phyloP scores from a whole-genome alignment of 2,329 filamentous ascomycete species.

The Aspergillus sp. region DNA sequence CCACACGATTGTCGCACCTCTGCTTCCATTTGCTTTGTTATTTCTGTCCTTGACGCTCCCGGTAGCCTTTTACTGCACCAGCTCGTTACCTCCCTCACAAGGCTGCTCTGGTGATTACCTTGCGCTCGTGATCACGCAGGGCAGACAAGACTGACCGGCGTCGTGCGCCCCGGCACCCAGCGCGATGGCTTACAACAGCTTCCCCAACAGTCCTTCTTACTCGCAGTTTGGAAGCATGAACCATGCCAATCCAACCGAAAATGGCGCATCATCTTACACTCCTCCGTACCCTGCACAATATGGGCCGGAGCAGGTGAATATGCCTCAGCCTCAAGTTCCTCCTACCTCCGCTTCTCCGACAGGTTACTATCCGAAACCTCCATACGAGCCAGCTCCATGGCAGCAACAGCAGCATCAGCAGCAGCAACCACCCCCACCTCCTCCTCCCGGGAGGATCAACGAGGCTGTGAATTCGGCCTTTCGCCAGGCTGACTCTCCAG shows the following conservation, averaged over 20 bases:
- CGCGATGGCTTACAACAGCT: slow-evolving; percentile 48
- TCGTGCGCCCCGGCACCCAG: not conserved
- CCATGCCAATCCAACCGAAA: slow-evolving; percentile 24
- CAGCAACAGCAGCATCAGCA: slow-evolving; percentile 22
- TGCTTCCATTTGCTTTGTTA: not conserved
- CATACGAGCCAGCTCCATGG: slow-evolving; percentile 20
- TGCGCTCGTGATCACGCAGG: slow-evolving; percentile 8
- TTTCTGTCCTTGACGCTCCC: slow-evolving; percentile 3
- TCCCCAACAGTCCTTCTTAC: slow-evolving; percentile 35
- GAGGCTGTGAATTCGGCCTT: slow-evolving; percentile 61
- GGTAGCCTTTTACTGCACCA: not conserved
- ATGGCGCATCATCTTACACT: slow-evolving; percentile 27
- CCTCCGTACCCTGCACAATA: slow-evolving; percentile 38
- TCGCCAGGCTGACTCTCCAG: slow-evolving; percentile 51
- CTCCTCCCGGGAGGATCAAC: slow-evolving; percentile 47
- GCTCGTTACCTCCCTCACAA: not conserved
- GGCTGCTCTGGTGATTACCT: not conserved
- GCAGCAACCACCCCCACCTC: slow-evolving; percentile 14
- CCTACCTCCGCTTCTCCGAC: slow-evolving; percentile 21
- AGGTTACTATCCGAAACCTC: slow-evolving; percentile 23
- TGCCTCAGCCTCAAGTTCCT: slow-evolving; percentile 40
- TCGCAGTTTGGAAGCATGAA: slow-evolving; percentile 29
- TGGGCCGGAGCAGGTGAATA: slow-evolving; percentile 33
- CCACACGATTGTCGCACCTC: slow-evolving; percentile 8
- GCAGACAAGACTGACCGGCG: not conserved